phyloP scores from a whole-genome alignment of 495 filamentous ascomycete species.

The Aspergillus bridgeri region DNA sequence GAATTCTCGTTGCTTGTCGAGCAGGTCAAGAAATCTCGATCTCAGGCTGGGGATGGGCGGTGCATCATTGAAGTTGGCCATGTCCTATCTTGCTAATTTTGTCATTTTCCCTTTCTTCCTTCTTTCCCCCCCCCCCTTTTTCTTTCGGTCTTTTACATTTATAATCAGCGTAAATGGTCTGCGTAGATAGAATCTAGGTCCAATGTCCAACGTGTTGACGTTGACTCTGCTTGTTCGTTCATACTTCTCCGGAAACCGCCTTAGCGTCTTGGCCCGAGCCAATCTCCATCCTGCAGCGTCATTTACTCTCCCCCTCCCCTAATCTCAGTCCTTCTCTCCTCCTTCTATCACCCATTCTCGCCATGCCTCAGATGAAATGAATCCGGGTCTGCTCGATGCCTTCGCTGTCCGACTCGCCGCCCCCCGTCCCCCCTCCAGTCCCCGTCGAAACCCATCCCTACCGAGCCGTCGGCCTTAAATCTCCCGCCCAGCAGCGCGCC shows the following conservation, averaged over 20 bases:
- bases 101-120: not conserved
- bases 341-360: not conserved
- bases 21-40: conserved; percentile 9
- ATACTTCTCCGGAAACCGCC: not conserved
- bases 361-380: conserved; percentile 32
- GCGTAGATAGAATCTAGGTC: too few species aligned
- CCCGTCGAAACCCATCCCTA: conserved; percentile 46
- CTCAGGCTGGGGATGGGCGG: conserved; percentile 1
- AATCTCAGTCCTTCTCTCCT: not conserved
- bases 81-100: not conserved
- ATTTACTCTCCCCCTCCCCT: too few species aligned
- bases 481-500: conserved; percentile 45
- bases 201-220: too few species aligned
- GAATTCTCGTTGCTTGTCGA: conserved; percentile 24
- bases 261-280: not conserved
- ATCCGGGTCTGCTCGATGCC: conserved; percentile 37
- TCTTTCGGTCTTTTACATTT: too few species aligned
- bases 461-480: conserved; percentile 32
- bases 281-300: not conserved
- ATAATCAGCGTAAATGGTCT: too few species aligned
- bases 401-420: conserved; percentile 34
- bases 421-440: conserved; percentile 38
- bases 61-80: conserved; percentile 13
- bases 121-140: too few species aligned
- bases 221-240: not conserved